Base-by-base conservation (phyloP, 176 grass and related monocot genomes). In the Rhynchospora breviuscula region DNA sequence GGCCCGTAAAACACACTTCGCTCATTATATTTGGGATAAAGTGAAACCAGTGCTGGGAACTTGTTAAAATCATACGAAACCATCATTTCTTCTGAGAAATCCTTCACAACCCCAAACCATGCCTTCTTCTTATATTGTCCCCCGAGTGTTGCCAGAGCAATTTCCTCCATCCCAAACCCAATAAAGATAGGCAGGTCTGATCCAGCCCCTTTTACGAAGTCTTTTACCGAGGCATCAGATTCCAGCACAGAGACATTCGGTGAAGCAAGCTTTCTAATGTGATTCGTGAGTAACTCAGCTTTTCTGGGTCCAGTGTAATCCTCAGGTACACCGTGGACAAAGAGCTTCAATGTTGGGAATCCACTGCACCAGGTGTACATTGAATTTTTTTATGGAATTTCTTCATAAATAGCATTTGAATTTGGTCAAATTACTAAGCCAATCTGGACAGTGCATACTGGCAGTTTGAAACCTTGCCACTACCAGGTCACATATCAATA, bases 241-340 rank as follows among this genome's bases (percentile, higher is more conserved):
- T 90, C 80, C 6, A 95, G 88, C 56, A 91, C 46, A 85, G 91
- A 90, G 83, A 95, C 91, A 83, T 86, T 67, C 66, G 93, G 96
- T 8, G 91, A 80, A 59, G 88, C 89, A 57, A 95, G 70, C 69
- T 98, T 98, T 88, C 89, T 95, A 13, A 98, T 89, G 83, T 85
- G 92, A 61, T 84, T 85, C 49, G 92, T 43, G 14, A 95, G 89
- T 74, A 89, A 83, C 21, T 91, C 88, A 33, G 96, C 92, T 80
- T 95, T 98, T 81, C 93, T 93, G 67, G 96, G 86, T 67, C 92
- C 96, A 19, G 79, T 90, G 85, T 98, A 98, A 43, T 98, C 96
- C 0, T 85, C 66, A 6, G 93, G 96, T 19, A 79, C 85, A 64
- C 96, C 96, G 75, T 91, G 89, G 78, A 93, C 84, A 84, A 98